A percentile compares a stretch with the other conserved stretches of the same genome.
These are phyloP conservation scores for Boletus sp. DNA, from an alignment of 768 basidiomycete genomes.

Conservation along the genomic window DNA sequence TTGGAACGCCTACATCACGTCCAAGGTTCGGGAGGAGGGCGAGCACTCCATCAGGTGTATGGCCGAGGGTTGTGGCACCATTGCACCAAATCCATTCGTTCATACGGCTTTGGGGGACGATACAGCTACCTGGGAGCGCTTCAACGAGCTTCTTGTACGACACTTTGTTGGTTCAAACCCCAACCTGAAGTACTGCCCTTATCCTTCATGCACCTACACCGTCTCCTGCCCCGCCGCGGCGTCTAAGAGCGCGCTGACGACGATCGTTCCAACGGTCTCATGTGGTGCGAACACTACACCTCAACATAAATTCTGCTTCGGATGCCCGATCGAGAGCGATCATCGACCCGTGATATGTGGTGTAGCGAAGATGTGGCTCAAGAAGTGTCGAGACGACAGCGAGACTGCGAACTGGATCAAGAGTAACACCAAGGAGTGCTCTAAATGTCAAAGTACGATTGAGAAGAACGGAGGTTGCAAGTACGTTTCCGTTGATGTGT, in stretches of 20 bases:
- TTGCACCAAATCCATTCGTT: constrained; percentile 64
- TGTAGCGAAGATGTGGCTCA: constrained; percentile 90
- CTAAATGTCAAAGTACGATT: constrained; percentile 94
- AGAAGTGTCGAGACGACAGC: constrained; percentile 95
- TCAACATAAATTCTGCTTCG: constrained; percentile 88
- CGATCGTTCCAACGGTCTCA: constrained; percentile 82
- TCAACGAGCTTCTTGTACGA: constrained; percentile 83
- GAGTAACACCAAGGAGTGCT: constrained; percentile 98
- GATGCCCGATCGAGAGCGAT: constrained; percentile 83
- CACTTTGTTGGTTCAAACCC: constrained; percentile 85
- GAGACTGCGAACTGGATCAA: constrained; percentile 99
- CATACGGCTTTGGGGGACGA: constrained; percentile 55
- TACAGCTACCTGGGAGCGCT: constrained; percentile 56
- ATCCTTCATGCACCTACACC: constrained; percentile 92
- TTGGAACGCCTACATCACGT: constrained; percentile 75
- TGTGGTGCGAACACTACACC: constrained; percentile 66
- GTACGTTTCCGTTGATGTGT: constrained; percentile 65
- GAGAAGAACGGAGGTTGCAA: constrained; percentile 99
- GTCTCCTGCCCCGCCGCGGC: constrained; percentile 85
- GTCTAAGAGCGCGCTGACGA: constrained; percentile 66
- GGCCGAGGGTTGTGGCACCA: constrained; percentile 70
- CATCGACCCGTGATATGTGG: constrained; percentile 90
- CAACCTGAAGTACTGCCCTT: constrained; percentile 91
- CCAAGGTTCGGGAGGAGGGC: constrained; percentile 81
- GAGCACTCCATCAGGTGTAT: constrained; percentile 74